A percentile compares a stretch with the other conserved stretches of the same genome.
Conservation (phyloP, 129 eudicot species). For the Lonicera japonica region DNA sequence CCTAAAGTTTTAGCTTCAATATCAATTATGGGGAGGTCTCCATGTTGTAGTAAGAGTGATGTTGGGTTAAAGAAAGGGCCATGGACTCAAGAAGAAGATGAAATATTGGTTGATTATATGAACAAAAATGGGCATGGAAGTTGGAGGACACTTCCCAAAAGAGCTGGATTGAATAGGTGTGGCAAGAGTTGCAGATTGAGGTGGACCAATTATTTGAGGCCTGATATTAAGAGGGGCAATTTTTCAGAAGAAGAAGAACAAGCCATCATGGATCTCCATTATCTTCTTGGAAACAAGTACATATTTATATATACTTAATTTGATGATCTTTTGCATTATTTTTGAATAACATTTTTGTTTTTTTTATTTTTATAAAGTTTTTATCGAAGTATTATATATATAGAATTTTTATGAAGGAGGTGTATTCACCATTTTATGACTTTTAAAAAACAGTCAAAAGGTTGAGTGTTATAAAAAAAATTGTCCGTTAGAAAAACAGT, state of each 20-base stretch:
- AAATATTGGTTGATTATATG: conserved; percentile 9
- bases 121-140: conserved; percentile 13
- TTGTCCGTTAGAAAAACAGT: no score
- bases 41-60: neutral
- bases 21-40: conserved; percentile 8
- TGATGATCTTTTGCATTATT: neutral
- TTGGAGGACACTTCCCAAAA: conserved; percentile 16
- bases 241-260: conserved; percentile 6
- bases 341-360: no score
- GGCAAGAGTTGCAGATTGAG: conserved; percentile 1
- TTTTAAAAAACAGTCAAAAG: no score
- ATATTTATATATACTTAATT: neutral
- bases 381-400: neutral
- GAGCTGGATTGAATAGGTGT: conserved; percentile 12
- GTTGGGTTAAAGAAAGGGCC: conserved; percentile 11
- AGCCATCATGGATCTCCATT: conserved; percentile 16
- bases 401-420: no score
- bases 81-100: conserved; percentile 22
- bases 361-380: neutral
- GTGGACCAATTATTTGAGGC: conserved; percentile 4
- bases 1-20: neutral
- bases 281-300: conserved; percentile 16
- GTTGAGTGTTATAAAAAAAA: no score
- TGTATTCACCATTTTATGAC: no score
- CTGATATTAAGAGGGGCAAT: neutral